Evolutionary conservation across 2,329 filamentous ascomycete genomes (phyloP).

Genomic region (Aspergillus fructus): DNA sequence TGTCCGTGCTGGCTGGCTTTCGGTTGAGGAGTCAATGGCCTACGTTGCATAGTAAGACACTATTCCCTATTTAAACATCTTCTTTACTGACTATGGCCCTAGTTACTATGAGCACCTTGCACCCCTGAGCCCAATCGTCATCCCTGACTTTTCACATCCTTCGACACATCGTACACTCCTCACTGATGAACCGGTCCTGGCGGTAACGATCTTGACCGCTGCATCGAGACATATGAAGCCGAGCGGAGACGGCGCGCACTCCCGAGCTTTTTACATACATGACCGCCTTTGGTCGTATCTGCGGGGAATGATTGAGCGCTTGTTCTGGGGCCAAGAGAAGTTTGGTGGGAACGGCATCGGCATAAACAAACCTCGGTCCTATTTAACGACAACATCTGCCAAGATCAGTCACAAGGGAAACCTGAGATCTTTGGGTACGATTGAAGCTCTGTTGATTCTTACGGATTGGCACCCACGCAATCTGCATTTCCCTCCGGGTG

Average conservation of each 20-base stretch:
- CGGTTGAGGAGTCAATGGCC: slow-evolving; percentile 84
- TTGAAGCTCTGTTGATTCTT: slow-evolving; percentile 89
- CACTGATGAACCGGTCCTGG: slow-evolving; percentile 87
- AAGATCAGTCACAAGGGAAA: slow-evolving; percentile 65
- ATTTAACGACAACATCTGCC: slow-evolving; percentile 57
- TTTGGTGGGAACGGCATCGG: slow-evolving; percentile 70
- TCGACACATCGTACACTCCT: slow-evolving; percentile 76
- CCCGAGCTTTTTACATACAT: slow-evolving; percentile 86
- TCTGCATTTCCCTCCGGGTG: slow-evolving; percentile 80
- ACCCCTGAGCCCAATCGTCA: slow-evolving; percentile 88
- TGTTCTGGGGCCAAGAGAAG: slow-evolving; percentile 94
- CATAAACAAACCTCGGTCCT: slow-evolving; percentile 67
- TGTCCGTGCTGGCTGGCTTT: slow-evolving; percentile 96
- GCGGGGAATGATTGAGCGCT: slow-evolving; percentile 89
- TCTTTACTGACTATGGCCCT: slow-evolving; percentile 11
- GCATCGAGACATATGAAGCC: slow-evolving; percentile 83
- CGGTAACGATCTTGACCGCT: slow-evolving; percentile 87
- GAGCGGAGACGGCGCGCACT: slow-evolving; percentile 74
- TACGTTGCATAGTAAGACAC: slow-evolving; percentile 82
- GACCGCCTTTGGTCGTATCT: slow-evolving; percentile 95
- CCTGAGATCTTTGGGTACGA: slow-evolving; percentile 83
- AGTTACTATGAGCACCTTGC: slow-evolving; percentile 90
- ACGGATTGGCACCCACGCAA: slow-evolving; percentile 97
- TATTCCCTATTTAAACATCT: slow-evolving; percentile 8
- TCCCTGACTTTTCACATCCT: slow-evolving; percentile 84